phyloP scores from a whole-genome alignment of 441 rosid genomes.

The Pelargonium cotyledonis region DNA sequence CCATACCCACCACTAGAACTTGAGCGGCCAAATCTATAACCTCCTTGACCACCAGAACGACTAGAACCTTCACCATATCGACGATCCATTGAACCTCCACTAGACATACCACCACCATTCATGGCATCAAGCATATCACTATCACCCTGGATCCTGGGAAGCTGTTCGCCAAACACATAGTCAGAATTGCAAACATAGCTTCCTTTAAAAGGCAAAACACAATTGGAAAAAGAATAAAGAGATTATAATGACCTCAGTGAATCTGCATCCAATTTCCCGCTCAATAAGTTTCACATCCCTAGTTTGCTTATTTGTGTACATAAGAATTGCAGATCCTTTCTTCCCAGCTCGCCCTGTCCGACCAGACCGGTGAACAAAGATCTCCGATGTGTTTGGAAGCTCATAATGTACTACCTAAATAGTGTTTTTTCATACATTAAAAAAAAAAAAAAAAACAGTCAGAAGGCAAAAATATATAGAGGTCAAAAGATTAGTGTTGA shows the following conservation, averaged over 20 bases:
- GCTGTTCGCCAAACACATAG: constrained; percentile 33
- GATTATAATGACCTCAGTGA: constrained; percentile 50
- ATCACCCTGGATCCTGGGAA: constrained; percentile 57
- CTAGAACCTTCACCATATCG: not conserved
- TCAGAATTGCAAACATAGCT: not conserved
- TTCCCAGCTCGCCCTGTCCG: constrained; percentile 99
- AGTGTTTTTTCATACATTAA: no score
- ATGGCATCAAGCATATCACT: constrained; percentile 37
- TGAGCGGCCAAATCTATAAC: constrained; percentile 26
- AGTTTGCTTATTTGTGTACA: constrained; percentile 57
- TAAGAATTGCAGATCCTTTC: constrained; percentile 82
- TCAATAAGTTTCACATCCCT: constrained; percentile 64
- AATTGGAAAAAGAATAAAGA: not conserved
- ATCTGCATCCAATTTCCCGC: constrained; percentile 78
- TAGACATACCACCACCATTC: constrained; percentile 26
- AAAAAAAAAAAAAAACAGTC: not conserved
- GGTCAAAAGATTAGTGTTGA: not conserved
- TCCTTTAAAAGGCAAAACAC: not conserved
- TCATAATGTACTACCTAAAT: constrained; percentile 80
- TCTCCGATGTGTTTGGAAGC: constrained; percentile 80
- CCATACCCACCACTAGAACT: not conserved
- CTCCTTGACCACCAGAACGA: not conserved
- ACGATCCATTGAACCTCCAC: not conserved
- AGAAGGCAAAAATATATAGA: not conserved
- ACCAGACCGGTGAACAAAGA: constrained; percentile 98